Conservation (phyloP, 2,329 filamentous ascomycete genomes). For the Botrytis porri region DNA sequence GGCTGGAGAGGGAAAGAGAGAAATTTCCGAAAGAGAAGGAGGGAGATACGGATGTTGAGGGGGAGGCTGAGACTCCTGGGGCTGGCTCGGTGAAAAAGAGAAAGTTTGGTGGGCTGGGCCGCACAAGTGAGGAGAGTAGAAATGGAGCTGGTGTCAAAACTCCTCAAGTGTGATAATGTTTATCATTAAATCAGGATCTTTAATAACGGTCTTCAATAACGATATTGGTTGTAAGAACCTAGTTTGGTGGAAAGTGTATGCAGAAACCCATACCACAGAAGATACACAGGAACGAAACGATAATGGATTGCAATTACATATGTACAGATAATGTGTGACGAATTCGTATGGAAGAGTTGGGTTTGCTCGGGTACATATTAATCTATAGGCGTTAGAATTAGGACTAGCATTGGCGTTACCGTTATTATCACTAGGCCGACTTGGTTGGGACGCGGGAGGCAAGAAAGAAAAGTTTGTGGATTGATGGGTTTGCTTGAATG, state of each 20-base stretch:
- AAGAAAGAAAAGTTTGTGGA: not conserved
- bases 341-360: conserved; percentile 1
- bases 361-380: not conserved
- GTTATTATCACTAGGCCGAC: not conserved
- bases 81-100: not conserved
- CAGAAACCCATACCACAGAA: not conserved
- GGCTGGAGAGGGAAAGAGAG: conserved; percentile 16
- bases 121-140: not conserved
- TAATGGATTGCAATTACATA: not conserved
- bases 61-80: not conserved
- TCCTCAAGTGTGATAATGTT: not conserved
- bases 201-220: not conserved
- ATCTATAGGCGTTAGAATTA: not conserved
- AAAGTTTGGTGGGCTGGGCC: not conserved
- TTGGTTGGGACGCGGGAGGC: not conserved
- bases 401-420: not conserved
- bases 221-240: not conserved
- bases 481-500: no score
- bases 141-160: not conserved
- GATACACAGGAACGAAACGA: not conserved
- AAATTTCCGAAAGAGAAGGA: not conserved
- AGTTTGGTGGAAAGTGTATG: not conserved
- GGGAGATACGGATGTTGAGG: not conserved
- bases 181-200: not conserved
- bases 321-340: conserved; percentile 4